Evolutionary conservation across 2,329 filamentous ascomycete genomes (phyloP), one percentile per base, ranked within the genome.

Genomic region (Fusarium sp.): DNA sequence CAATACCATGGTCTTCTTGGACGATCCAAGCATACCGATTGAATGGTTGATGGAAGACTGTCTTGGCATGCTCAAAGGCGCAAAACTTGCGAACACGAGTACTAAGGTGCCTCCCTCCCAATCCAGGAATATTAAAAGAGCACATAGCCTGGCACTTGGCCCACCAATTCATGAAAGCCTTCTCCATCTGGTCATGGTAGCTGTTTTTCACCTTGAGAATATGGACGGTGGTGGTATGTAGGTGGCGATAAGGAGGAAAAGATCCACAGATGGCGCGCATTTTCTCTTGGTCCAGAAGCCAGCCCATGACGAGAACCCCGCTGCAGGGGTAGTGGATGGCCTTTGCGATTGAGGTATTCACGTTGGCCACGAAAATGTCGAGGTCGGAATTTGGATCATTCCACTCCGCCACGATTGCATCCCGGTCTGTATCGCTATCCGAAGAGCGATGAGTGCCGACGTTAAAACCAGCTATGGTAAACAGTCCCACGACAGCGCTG

Each of bases 251-350:
- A n/a, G n/a, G n/a, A n/a, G n/a, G n/a, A n/a, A n/a, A n/a, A n/a
- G n/a, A n/a, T n/a, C n/a, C n/a, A n/a, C n/a, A n/a, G n/a, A n/a
- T n/a, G n/a, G n/a, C n/a, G n/a, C n/a, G 22, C 4, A 22, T 34
- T 10, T 2, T 34, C 1, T 2, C 10, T 8, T 0, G 32, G 32
- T 38, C 18, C 18, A 18, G 6, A n/a, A 38, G 1, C 34, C 34
- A 38, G 3, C 34, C 34, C 34, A 38, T 38, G 1, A 38, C 6
- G 5, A 38, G 0, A 38, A n/a, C 18, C 6, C n/a, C 10, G 10
- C 0, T 0, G 34, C 34, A 38, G 0, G 18, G 0, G 34, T 5
- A 4, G 9, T n/a, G 18, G 6, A 38, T n/a, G 34, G 16, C 16
- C 34, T 38, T 16, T 25, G 0, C 10, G 15, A 13, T 16, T 4